Conservation (phyloP, 192 early-diverging fungal species). For the Rhizoclosmatium globosum region DNA sequence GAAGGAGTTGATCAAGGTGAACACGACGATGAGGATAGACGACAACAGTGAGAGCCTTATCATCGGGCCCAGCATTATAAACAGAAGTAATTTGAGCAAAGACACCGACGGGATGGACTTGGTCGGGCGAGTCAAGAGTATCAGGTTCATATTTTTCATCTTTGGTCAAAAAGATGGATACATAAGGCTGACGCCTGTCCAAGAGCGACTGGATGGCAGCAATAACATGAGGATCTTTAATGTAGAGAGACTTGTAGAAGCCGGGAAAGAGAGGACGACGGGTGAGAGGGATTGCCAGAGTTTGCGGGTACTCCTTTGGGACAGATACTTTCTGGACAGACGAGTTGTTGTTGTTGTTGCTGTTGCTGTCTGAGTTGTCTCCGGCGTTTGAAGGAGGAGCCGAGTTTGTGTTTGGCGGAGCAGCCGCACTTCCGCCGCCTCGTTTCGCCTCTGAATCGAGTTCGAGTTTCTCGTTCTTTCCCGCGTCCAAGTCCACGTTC, state of each 20-base stretch:
- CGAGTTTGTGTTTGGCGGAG: too few species aligned
- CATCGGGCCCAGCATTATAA: slow-evolving; percentile 75
- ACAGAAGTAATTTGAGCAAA: slow-evolving; percentile 97
- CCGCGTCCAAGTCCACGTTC: neutral
- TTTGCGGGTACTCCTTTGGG: slow-evolving; percentile 92
- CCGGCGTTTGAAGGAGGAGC: neutral
- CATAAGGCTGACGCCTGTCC: slow-evolving; percentile 94
- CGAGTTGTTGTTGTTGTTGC: neutral
- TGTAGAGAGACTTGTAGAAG: slow-evolving; percentile 93
- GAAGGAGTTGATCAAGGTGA: slow-evolving; percentile 73
- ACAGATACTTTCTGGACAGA: slow-evolving; percentile 55
- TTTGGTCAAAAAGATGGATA: slow-evolving; percentile 93
- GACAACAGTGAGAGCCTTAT: slow-evolving; percentile 83
- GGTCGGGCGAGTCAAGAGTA: slow-evolving; percentile 73
- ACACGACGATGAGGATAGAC: slow-evolving; percentile 96
- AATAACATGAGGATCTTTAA: slow-evolving; percentile 93
- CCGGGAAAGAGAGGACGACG: slow-evolving; percentile 90
- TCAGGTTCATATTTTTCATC: slow-evolving; percentile 90
- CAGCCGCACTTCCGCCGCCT: neutral
- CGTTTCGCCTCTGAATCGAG: neutral
- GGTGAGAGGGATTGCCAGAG: slow-evolving; percentile 92
- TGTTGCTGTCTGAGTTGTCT: neutral
- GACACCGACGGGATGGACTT: slow-evolving; percentile 91
- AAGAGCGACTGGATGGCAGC: slow-evolving; percentile 91
- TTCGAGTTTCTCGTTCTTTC: neutral